Conservation (phyloP, 768 basidiomycete genomes). For the Pluteus cervinus region DNA sequence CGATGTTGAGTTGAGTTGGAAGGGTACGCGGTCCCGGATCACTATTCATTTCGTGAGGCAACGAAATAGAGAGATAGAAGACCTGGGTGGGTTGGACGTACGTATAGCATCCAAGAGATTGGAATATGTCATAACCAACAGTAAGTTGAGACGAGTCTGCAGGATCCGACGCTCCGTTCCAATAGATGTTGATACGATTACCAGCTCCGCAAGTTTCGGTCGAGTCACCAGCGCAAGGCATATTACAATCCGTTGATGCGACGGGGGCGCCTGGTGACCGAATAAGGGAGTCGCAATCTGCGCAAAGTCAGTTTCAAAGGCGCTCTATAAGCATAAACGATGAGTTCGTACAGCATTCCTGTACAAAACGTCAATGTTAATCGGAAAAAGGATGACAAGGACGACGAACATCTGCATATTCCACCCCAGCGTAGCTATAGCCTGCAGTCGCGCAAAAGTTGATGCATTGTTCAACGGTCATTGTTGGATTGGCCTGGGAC, state of each 20-base stretch:
- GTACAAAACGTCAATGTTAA: not conserved
- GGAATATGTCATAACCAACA: constrained; percentile 5
- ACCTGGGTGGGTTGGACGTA: constrained; percentile 2
- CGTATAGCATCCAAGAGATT: constrained; percentile 13
- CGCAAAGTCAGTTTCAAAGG: not conserved
- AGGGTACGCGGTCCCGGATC: constrained; percentile 7
- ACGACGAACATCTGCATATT: constrained; percentile 5
- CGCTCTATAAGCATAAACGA: not conserved
- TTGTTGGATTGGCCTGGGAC: too few relatives aligned
- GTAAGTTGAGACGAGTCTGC: not conserved
- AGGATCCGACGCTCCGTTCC: constrained; percentile 2
- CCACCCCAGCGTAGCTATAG: constrained; percentile 9
- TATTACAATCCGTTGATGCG: constrained; percentile 9
- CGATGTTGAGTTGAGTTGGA: constrained; percentile 4
- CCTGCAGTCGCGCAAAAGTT: constrained; percentile 5
- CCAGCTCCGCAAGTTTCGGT: constrained; percentile 10
- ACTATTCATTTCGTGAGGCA: constrained; percentile 6
- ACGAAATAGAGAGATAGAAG: not conserved
- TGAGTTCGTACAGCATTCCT: constrained; percentile 9
- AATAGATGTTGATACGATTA: constrained; percentile 6
- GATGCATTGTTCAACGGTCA: constrained; percentile 8
- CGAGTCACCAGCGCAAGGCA: constrained; percentile 12
- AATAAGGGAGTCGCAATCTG: constrained; percentile 9
- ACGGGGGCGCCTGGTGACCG: not conserved
- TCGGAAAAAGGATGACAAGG: not conserved